These are phyloP conservation scores for Trichocomaceae sp. DNA, from an alignment of 2,329 filamentous ascomycete species.

Conservation along the genomic window DNA sequence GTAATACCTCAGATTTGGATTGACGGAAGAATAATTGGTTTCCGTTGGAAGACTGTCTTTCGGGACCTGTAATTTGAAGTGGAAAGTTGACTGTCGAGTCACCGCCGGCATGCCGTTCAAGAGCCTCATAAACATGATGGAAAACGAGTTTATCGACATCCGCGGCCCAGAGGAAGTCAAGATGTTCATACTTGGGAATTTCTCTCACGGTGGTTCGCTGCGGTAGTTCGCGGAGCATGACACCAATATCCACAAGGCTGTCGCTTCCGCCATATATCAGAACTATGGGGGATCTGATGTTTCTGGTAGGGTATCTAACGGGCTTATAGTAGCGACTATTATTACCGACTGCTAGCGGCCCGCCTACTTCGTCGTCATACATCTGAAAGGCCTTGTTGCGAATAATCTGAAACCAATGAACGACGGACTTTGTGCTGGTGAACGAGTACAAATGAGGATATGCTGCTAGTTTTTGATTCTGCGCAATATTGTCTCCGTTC, in stretches of 20 bases:
- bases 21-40: not conserved
- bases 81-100: slow-evolving; percentile 9
- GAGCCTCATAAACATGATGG: slow-evolving; percentile 80
- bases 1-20: not conserved
- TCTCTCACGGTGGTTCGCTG: slow-evolving; percentile 76
- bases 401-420: slow-evolving; percentile 99
- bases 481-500: slow-evolving; percentile 74
- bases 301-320: slow-evolving; percentile 89
- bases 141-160: slow-evolving; percentile 83
- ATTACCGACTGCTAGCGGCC: slow-evolving; percentile 63
- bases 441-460: slow-evolving; percentile 96
- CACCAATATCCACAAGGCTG: slow-evolving; percentile 84
- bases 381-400: slow-evolving; percentile 94
- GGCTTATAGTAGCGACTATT: slow-evolving; percentile 88
- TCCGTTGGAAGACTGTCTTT: not conserved
- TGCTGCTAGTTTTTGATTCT: slow-evolving; percentile 84
- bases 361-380: slow-evolving; percentile 91
- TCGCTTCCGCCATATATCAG: slow-evolving; percentile 91
- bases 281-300: slow-evolving; percentile 93
- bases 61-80: slow-evolving; percentile 2
- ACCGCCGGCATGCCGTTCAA: slow-evolving; percentile 56
- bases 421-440: slow-evolving; percentile 91
- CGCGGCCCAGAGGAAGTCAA: slow-evolving; percentile 91
- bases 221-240: slow-evolving; percentile 86
- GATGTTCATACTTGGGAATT: slow-evolving; percentile 88